Base-by-base conservation (phyloP, 2,329 filamentous ascomycete genomes). In the Gliomastix tumulicola region DNA sequence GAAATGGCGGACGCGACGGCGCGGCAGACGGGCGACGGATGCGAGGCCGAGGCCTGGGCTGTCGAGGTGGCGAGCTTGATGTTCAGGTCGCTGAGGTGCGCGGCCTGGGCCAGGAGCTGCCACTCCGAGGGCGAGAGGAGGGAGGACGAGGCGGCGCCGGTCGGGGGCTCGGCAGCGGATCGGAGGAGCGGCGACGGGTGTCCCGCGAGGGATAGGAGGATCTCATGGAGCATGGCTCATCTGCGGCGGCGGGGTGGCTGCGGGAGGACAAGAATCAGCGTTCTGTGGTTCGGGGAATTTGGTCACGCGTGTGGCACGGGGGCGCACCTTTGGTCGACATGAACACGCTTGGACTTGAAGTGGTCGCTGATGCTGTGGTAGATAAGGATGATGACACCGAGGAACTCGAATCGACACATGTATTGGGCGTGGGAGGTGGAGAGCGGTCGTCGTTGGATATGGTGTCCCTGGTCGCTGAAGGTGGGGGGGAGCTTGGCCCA, bases 191-290 rank as follows among this genome's bases (percentile, higher is more conserved):
- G 84, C 46, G 90, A 96, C 45, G 86, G 84, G 65, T 97, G 87
- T 48, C 92, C 90, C 52, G 89, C 94, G 62, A 97, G 81, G 60
- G 89, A 90, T 62, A 98, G 82, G 62, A 97, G 80, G 67, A 98
- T 88, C 72, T 98, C 92, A 76, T 97, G 92, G 60, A 98, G 85
- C 92, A 98, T 98, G 48, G 48, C 33, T 44, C 44, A 34, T 36
- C n/a, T n/a, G n/a, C n/a, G n/a, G n/a, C n/a, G n/a, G n/a, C n/a
- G n/a, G n/a, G n/a, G n/a, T n/a, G n/a, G n/a, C n/a, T n/a, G n/a
- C n/a, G n/a, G n/a, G n/a, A n/a, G n/a, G n/a, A n/a, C n/a, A n/a
- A n/a, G n/a, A n/a, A n/a, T n/a, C n/a, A n/a, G n/a, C n/a, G n/a
- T n/a, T n/a, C n/a, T n/a, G n/a, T n/a, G n/a, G n/a, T n/a, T n/a